A percentile compares a stretch with the other conserved stretches of the same genome.
phyloP scores from a whole-genome alignment of 805 yeast genomes.

The Isabelozyma gotoi region DNA sequence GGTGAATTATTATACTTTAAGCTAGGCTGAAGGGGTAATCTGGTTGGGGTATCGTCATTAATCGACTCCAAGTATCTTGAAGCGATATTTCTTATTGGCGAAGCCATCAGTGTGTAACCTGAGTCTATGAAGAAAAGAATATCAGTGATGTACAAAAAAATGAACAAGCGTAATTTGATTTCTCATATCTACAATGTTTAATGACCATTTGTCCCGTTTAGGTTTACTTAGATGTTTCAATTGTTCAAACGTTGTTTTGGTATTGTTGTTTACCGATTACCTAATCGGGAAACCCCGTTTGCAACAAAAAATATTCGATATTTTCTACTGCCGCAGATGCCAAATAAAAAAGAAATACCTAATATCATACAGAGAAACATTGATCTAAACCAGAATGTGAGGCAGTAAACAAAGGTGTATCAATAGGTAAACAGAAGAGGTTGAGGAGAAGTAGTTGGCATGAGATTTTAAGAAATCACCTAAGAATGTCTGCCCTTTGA shows the following conservation, averaged over 20 bases:
- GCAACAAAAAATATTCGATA: background rate
- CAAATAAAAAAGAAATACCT: background rate
- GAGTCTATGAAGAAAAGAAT: too few species aligned
- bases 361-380: background rate
- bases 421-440: too few species aligned
- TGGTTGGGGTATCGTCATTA: conserved; percentile 22
- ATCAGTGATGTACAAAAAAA: too few species aligned
- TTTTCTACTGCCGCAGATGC: background rate
- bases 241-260: background rate
- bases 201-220: background rate
- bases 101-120: too few species aligned
- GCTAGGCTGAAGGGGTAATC: conserved; percentile 31
- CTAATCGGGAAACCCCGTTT: background rate
- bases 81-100: conserved; percentile 29
- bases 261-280: background rate
- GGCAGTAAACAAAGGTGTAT: too few species aligned
- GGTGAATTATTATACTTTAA: conserved; percentile 22
- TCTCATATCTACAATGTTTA: too few species aligned
- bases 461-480: too few species aligned
- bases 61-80: conserved; percentile 35
- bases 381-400: background rate
- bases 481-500: too few species aligned
- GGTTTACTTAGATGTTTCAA: background rate
- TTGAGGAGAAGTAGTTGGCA: too few species aligned
- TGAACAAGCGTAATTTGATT: too few species aligned